Base-by-base conservation (phyloP, 1,284 basidiomycete genomes). In the Tilletia horrida region DNA sequence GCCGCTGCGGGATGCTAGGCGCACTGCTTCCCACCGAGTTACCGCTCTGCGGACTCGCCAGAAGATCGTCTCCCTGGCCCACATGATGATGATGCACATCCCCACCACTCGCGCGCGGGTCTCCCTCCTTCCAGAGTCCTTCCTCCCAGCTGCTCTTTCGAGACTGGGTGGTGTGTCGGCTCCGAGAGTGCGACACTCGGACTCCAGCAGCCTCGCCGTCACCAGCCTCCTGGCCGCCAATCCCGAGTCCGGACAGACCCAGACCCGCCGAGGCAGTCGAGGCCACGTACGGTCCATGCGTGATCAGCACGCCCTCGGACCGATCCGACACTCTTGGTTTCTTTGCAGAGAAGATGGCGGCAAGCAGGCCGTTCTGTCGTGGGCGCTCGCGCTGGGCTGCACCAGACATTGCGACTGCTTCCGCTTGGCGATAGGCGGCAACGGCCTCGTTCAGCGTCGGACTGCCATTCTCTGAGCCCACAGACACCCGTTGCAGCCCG, bases 1-100 rank as follows among this genome's bases (percentile, higher is more conserved):
- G 69, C 23, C 74, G 71, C 16, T 70, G 68, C 1, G 76, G 76
- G 4, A 74, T 43, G 69, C 63, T 78, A 70, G 61, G 68, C 62
- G 2, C 71, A 68, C 18, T 69, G 69, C 21, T 73, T 67, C 64
- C 8, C 35, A 55, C 43, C 66, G 68, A n/a, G 45, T 67, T 67
- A 62, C 18, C 59, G 31, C 14, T 67, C 66, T 52, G 23, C 8
- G 47, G 40, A 25, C 48, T 47, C 2, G 52, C 40, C 14, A 44
- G 48, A 35, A 42, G 13, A n/a, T 35, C 64, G 16, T 25, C 64
- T 9, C 50, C n/a, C 44, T n/a, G n/a, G n/a, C n/a, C n/a, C n/a
- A n/a, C n/a, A n/a, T n/a, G n/a, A n/a, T n/a, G n/a, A n/a, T n/a
- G n/a, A n/a, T 16, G 48, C 25, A 27, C 21, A 11, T 18, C 6